Conservation (phyloP, 768 basidiomycete genomes). For the Boletus reticulatus region DNA sequence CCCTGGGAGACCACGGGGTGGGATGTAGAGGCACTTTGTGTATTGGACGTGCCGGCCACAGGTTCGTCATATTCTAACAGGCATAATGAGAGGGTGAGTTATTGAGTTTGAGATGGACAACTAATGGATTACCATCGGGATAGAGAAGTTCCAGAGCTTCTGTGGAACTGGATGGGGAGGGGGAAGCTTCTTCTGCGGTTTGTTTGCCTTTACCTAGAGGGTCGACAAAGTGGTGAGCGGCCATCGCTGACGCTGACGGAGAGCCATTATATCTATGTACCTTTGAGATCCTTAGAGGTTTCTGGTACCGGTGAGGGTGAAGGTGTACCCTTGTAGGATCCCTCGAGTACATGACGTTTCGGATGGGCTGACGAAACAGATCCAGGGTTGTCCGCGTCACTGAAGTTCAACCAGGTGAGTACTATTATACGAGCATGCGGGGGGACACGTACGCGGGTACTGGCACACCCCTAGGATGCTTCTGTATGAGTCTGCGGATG, state of each 20-base stretch:
- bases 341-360: not conserved
- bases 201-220: slow-evolving; percentile 5
- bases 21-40: not conserved
- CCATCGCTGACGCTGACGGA: not conserved
- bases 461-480: slow-evolving; percentile 28
- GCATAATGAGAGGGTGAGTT: not conserved
- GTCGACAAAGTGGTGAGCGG: not conserved
- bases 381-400: not conserved
- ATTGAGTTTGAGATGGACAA: not conserved
- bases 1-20: not conserved
- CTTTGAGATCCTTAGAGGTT: slow-evolving; percentile 1
- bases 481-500: slow-evolving; percentile 23
- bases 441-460: slow-evolving; percentile 4
- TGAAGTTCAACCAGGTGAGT: not conserved
- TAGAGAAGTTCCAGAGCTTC: slow-evolving; percentile 12
- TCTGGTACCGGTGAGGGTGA: not conserved
- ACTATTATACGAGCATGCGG: not conserved
- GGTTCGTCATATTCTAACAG: slow-evolving; percentile 8
- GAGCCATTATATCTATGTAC: not conserved
- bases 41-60: not conserved
- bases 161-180: slow-evolving; percentile 5
- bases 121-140: slow-evolving; percentile 2
- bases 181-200: not conserved
- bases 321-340: not conserved
- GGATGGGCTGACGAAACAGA: slow-evolving; percentile 3